phyloP scores from a whole-genome alignment of 176 grass and related monocot genomes.

The Musa beccarii region DNA sequence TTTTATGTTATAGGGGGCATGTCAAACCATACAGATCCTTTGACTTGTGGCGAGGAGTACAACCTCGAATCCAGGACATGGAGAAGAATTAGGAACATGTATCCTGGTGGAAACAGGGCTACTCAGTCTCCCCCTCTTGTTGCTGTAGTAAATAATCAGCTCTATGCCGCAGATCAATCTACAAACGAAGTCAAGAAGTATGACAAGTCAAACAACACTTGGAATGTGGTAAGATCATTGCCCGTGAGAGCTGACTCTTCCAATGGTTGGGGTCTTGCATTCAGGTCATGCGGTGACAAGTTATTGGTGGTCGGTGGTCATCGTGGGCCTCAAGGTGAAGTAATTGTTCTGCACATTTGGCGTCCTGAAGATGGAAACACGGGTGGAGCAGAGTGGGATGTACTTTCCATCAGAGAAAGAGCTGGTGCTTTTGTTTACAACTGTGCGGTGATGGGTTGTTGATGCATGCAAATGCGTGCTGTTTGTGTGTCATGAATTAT shows the following conservation, averaged over 20 bases:
- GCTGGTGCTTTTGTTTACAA: conserved; percentile 81
- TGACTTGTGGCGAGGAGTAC: conserved; percentile 89
- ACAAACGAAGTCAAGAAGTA: conserved; percentile 85
- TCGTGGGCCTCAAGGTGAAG: conserved; percentile 47
- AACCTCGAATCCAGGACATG: conserved; percentile 61
- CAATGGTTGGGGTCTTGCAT: conserved; percentile 84
- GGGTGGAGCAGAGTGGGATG: conserved; percentile 57
- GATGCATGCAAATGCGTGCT: conserved; percentile 9
- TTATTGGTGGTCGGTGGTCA: conserved; percentile 71
- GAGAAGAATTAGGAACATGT: conserved; percentile 76
- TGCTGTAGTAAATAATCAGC: conserved; percentile 91
- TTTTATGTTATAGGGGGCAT: conserved; percentile 91
- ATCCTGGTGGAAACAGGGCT: conserved; percentile 55
- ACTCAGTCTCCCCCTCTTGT: conserved; percentile 76
- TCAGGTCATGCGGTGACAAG: conserved; percentile 68
- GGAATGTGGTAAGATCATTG: conserved; percentile 66
- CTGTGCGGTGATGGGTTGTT: conserved; percentile 96
- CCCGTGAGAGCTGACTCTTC: conserved; percentile 80
- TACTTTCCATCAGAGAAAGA: conserved; percentile 56
- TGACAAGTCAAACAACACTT: conserved; percentile 70
- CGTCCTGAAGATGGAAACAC: conserved; percentile 43
- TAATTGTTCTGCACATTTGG: conserved; percentile 77
- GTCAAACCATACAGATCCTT: conserved; percentile 43
- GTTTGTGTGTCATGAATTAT: neutral
- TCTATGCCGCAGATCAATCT: conserved; percentile 67